Percentiles rank a stretch among this genome's conserved stretches.
Conservation (phyloP, 2,329 filamentous ascomycete genomes). For the Verticillium longisporum region DNA sequence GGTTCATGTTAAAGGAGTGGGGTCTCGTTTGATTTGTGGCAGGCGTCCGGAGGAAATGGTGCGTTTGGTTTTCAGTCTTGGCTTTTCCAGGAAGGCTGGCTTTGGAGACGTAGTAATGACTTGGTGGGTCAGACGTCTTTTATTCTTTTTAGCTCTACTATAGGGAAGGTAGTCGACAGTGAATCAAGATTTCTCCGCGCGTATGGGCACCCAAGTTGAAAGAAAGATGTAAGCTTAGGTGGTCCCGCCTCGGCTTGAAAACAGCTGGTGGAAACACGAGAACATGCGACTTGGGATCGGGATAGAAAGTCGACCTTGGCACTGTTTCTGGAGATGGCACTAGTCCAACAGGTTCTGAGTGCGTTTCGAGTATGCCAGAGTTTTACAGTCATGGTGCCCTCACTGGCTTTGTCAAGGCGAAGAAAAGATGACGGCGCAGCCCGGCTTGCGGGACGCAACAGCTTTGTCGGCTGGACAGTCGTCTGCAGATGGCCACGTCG, state of each 20-base stretch:
- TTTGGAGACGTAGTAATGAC: not conserved
- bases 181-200: not conserved
- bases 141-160: not conserved
- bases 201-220: no score
- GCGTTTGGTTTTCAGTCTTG: not conserved
- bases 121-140: not conserved
- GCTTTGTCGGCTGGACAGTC: not conserved
- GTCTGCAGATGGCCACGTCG: not conserved
- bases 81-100: not conserved
- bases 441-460: not conserved
- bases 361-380: no score
- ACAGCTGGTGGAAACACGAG: no score
- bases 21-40: not conserved
- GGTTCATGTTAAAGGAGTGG: not conserved
- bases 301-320: no score
- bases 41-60: not conserved
- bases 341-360: no score
- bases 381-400: no score
- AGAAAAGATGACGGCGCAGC: no score
- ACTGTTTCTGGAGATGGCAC: no score
- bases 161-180: not conserved
- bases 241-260: no score
- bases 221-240: no score
- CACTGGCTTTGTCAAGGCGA: no score
- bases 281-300: no score